phyloP scores from a whole-genome alignment of 1,139 yeast species.

The Candida sojae region DNA sequence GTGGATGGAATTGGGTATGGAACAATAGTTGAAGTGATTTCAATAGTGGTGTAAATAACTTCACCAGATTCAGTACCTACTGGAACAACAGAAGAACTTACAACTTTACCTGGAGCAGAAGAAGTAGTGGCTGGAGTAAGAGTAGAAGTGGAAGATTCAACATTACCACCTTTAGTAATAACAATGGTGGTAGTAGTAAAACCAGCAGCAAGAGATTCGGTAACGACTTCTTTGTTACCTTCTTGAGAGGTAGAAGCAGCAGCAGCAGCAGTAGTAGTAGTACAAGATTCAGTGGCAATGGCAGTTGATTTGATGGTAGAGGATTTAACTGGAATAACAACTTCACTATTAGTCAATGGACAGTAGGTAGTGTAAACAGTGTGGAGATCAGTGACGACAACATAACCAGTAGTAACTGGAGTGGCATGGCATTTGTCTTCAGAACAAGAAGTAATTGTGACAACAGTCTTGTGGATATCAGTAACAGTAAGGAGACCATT shows the following conservation, averaged over 20 bases:
- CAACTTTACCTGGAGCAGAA: slow-evolving; percentile 1
- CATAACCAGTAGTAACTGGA: slow-evolving; percentile 37
- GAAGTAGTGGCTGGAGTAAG: slow-evolving; percentile 2
- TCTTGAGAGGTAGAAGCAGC: not conserved
- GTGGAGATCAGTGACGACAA: slow-evolving; percentile 25
- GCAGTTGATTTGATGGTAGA: not conserved
- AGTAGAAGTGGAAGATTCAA: slow-evolving; percentile 1
- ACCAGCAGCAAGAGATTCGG: not conserved
- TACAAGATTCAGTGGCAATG: slow-evolving; percentile 1
- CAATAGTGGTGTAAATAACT: slow-evolving; percentile 7
- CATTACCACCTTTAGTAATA: not conserved
- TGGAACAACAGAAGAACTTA: not conserved
- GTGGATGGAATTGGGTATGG: slow-evolving; percentile 10
- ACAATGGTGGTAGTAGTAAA: slow-evolving; percentile 8
- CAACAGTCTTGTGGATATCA: slow-evolving; percentile 25
- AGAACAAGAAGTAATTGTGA: slow-evolving; percentile 52
- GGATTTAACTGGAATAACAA: slow-evolving; percentile 9
- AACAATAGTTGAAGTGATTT: slow-evolving; percentile 11
- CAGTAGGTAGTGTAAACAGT: slow-evolving; percentile 37
- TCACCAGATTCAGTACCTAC: slow-evolving; percentile 6
- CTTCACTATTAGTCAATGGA: slow-evolving; percentile 22
- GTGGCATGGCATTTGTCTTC: slow-evolving; percentile 32
- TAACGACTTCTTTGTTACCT: slow-evolving; percentile 5
- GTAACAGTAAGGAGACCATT: slow-evolving; percentile 27
- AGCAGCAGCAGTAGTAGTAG: not conserved